Conservation (phyloP, 306 rosid genomes). For the Aeschynomene evenia region DNA sequence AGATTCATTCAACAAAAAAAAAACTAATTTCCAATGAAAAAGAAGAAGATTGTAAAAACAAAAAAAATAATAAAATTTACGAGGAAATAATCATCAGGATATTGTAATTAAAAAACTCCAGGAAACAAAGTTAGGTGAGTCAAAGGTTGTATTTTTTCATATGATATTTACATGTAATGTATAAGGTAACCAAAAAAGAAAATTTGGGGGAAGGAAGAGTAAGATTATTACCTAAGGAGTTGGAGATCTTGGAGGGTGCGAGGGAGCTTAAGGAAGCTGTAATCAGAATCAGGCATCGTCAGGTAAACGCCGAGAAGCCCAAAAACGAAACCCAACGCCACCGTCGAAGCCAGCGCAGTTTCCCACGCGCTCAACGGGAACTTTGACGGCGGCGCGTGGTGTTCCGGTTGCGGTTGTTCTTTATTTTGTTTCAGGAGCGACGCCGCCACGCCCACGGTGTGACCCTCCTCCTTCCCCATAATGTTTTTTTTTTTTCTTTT, state of each 20-base stretch:
- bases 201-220: neutral
- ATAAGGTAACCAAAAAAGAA: neutral
- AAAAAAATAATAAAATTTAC: neutral
- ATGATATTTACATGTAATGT: neutral
- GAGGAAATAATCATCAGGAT: neutral
- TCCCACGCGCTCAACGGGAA: constrained; percentile 70
- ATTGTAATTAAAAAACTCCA: neutral
- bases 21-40: too few species aligned
- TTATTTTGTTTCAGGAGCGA: neutral
- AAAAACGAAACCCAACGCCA: constrained; percentile 49
- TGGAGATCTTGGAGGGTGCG: constrained; percentile 82
- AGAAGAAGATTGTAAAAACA: neutral
- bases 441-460: constrained; percentile 7
- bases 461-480: constrained; percentile 38
- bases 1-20: constrained; percentile 18
- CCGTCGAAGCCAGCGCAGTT: constrained; percentile 59
- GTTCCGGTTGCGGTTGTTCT: neutral
- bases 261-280: constrained; percentile 96
- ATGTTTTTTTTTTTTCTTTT: too few species aligned
- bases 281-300: constrained; percentile 92
- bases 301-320: constrained; percentile 72
- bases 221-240: constrained; percentile 49
- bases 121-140: neutral
- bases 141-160: neutral
- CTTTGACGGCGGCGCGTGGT: constrained; percentile 18